Percentiles rank a stretch among this genome's conserved stretches.
phyloP scores from a whole-genome alignment of 352 stramenopile genomes.

The Phytophthora sp. region DNA sequence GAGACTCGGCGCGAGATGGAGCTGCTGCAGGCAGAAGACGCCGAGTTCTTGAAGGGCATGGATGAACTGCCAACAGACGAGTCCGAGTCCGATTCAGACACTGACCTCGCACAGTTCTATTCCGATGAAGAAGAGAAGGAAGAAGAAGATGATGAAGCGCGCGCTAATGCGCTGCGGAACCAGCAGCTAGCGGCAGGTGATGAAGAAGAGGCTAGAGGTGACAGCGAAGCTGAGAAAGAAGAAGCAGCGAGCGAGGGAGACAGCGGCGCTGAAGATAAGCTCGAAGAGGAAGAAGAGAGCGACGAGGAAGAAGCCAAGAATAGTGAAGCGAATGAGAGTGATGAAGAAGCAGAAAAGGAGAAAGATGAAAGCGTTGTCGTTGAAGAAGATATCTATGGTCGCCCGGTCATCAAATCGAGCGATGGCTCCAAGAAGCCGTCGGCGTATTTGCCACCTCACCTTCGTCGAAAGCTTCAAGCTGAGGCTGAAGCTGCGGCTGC shows the following conservation, averaged over 20 bases:
- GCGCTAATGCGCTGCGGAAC: constrained; percentile 62
- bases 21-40: constrained; percentile 79
- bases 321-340: constrained; percentile 6
- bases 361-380: constrained; percentile 51
- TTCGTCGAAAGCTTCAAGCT: constrained; percentile 74
- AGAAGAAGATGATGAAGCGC: constrained; percentile 49
- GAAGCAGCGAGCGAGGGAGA: constrained; percentile 11
- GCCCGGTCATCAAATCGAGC: constrained; percentile 60
- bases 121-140: constrained; percentile 65
- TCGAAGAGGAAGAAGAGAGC: constrained; percentile 29
- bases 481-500: constrained; percentile 42
- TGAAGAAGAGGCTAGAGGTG: constrained; percentile 9
- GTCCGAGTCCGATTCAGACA: constrained; percentile 73
- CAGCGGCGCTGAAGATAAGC: constrained; percentile 27
- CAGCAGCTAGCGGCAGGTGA: constrained; percentile 30
- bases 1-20: constrained; percentile 78
- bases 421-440: constrained; percentile 51
- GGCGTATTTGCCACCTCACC: constrained; percentile 87
- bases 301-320: constrained; percentile 30
- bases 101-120: constrained; percentile 69
- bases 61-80: constrained; percentile 87
- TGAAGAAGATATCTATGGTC: constrained; percentile 86
- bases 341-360: constrained; percentile 26
- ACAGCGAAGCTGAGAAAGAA: constrained; percentile 26
- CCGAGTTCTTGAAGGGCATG: constrained; percentile 84